Evolutionary conservation across 192 early-diverging fungal genomes (phyloP).

Genomic region (Paraglomus brasilianum): DNA sequence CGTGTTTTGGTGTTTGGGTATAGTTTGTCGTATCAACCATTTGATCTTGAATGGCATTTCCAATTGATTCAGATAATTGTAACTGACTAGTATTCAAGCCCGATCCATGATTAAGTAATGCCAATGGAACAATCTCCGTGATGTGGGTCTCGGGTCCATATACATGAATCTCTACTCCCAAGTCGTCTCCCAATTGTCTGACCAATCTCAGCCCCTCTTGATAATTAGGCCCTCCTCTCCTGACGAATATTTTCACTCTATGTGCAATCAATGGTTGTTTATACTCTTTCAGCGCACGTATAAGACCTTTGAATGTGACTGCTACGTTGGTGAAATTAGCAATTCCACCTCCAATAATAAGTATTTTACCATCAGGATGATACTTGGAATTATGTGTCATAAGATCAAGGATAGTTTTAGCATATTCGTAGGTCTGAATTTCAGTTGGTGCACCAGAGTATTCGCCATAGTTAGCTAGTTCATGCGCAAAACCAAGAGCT

Average conservation of each 20-base stretch:
- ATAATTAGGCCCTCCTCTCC: conserved; percentile 98
- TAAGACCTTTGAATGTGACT: conserved; percentile 98
- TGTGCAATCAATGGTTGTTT: conserved; percentile 82
- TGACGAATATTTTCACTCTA: conserved; percentile 92
- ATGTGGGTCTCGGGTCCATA: conserved; percentile 98
- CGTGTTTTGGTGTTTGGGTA: neutral
- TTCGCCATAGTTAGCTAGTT: conserved; percentile 99
- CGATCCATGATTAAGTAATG: conserved; percentile 69
- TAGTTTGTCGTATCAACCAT: conserved; percentile 46
- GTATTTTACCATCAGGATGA: conserved; percentile 90
- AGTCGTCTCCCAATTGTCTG: conserved; percentile 87
- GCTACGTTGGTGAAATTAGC: conserved; percentile 99
- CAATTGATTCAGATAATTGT: conserved; percentile 48
- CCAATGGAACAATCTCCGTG: conserved; percentile 97
- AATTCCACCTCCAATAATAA: conserved; percentile 99
- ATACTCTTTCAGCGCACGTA: conserved; percentile 91
- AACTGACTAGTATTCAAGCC: conserved; percentile 42
- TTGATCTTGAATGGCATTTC: conserved; percentile 62
- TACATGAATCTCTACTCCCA: conserved; percentile 93
- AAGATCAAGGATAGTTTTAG: conserved; percentile 96
- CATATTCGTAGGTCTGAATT: conserved; percentile 98
- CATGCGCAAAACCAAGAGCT: conserved; percentile 88
- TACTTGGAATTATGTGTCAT: conserved; percentile 84
- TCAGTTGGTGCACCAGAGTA: conserved; percentile 99
- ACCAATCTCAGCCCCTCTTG: conserved; percentile 98